Percentiles rank a stretch among this genome's conserved stretches.
phyloP scores from a whole-genome alignment of 352 stramenopile species.

The Pythium chondricola region DNA sequence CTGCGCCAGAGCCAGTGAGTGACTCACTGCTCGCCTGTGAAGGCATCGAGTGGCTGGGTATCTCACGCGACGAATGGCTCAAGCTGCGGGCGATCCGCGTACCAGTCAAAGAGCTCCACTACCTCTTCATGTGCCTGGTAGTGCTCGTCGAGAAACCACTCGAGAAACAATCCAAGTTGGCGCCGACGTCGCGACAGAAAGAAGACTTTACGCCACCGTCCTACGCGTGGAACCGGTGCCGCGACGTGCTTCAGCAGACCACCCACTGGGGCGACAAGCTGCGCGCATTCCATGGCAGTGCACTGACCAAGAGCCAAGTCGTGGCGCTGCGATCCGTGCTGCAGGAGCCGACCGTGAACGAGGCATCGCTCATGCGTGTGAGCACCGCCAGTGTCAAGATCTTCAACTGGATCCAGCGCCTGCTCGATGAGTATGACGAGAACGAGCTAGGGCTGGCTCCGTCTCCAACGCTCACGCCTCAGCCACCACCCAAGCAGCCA shows the following conservation, averaged over 20 bases:
- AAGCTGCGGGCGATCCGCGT: conserved; percentile 59
- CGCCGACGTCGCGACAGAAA: conserved; percentile 33
- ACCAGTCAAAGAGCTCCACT: conserved; percentile 64
- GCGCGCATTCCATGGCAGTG: conserved; percentile 25
- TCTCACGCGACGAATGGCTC: conserved; percentile 61
- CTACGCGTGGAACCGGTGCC: conserved; percentile 58
- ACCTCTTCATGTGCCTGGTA: conserved; percentile 75
- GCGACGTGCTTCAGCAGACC: conserved; percentile 49
- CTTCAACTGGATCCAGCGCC: conserved; percentile 48
- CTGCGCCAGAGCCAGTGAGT: conserved; percentile 1
- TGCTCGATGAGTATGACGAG: conserved; percentile 57
- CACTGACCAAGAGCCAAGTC: conserved; percentile 38
- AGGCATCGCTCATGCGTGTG: conserved; percentile 45
- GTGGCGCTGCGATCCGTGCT: conserved; percentile 50
- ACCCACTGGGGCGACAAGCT: conserved; percentile 38
- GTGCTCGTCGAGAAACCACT: conserved; percentile 50
- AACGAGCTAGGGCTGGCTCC: conserved; percentile 29
- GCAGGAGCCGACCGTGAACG: conserved; percentile 49
- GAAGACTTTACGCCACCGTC: conserved; percentile 49
- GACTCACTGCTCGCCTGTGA: conserved; percentile 14
- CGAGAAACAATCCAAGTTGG: conserved; percentile 28
- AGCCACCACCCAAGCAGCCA: neutral
- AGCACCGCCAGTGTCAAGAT: conserved; percentile 55
- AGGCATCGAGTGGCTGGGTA: conserved; percentile 54
- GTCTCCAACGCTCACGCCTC: conserved; percentile 5